Evolutionary conservation across 805 yeast genomes (phyloP), one percentile per base, ranked within the genome.

Genomic region (Lipomyces yamanashiensis): DNA sequence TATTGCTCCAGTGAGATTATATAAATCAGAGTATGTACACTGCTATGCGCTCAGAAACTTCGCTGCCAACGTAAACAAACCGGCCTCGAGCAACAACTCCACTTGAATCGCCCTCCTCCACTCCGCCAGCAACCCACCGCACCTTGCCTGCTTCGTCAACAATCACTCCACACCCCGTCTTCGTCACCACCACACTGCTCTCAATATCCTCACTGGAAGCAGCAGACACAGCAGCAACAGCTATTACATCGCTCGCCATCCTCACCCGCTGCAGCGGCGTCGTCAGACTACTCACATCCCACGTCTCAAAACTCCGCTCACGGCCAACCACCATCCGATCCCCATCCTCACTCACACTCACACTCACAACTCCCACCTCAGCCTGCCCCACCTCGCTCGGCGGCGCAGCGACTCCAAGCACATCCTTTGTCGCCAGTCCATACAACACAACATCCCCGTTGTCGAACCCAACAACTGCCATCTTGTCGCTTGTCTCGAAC

Each of bases 401-500:
- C 37, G 37, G 54, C 3, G 59, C 21, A 2, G 34, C 48, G 17
- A 54, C 50, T 7, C 28, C 43, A 19, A 60, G 28, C 48, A 41
- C 52, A 45, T 58, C 54, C 59, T 49, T 41, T 15, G 57, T 55
- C 12, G 58, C 52, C 23, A 67, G 17, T 8, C 60, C 68, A 39
- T 40, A 67, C 33, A 66, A 36, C 15, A 48, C 60, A 10, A 63
- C 44, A 36, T 54, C 64, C 2, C 70, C 81, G 55, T 72, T 67
- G 12, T 69, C 71, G 62, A 79, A 77, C 3, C 82, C 83, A 5
- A 76, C 78, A 45, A 75, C 69, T 0, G 73, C 58, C 10, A 74
- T 63, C 62, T 70, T 71, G 51, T 74, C 85, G 7, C 73, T 75
- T 19, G 84, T 81, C 36, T 82, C 89, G 70, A 76, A 82, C 64